Evolutionary conservation across 75 land plant species (phyloP).

Genomic region (Pinus tabuliformis): DNA sequence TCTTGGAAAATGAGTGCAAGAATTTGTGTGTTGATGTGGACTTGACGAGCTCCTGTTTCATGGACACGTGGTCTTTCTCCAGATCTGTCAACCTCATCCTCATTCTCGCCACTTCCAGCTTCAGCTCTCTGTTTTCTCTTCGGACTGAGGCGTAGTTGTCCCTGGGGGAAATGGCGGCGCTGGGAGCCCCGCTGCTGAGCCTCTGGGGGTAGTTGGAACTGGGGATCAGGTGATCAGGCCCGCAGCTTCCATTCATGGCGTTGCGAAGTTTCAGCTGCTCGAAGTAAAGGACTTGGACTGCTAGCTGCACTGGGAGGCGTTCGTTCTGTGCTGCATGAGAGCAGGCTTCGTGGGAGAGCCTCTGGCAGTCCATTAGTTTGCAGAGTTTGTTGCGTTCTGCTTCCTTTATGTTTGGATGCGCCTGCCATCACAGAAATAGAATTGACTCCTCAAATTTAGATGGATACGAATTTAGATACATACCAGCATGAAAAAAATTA

Average conservation of each 20-base stretch:
- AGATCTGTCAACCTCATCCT: conserved; percentile 63
- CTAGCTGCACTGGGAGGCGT: conserved; percentile 89
- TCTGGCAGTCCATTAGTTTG: conserved; percentile 87
- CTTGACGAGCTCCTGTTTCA: conserved; percentile 55
- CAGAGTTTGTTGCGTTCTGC: conserved; percentile 78
- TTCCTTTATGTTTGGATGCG: conserved; percentile 85
- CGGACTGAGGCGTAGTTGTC: conserved; percentile 71
- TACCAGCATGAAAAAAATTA: too few relatives aligned
- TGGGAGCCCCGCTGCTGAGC: conserved; percentile 17
- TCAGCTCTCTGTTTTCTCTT: conserved; percentile 71
- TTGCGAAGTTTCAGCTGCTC: conserved; percentile 85
- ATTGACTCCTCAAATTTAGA: not conserved
- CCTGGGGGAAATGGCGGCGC: conserved; percentile 67
- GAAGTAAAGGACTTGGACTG: conserved; percentile 92
- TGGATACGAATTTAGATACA: too few relatives aligned
- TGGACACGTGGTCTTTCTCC: conserved; percentile 64
- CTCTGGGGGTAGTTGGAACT: conserved; percentile 46
- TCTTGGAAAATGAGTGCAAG: conserved; percentile 36
- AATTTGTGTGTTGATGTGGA: conserved; percentile 37
- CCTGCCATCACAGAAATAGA: conserved; percentile 34
- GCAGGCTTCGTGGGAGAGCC: conserved; percentile 92
- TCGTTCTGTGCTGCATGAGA: conserved; percentile 97
- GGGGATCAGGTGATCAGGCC: conserved; percentile 39
- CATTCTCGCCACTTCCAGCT: conserved; percentile 73
- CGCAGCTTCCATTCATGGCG: conserved; percentile 61